Percentiles rank a stretch among this genome's conserved stretches.
Conservation (phyloP, 2,329 filamentous ascomycete genomes). For the Fusarium marasasianum region DNA sequence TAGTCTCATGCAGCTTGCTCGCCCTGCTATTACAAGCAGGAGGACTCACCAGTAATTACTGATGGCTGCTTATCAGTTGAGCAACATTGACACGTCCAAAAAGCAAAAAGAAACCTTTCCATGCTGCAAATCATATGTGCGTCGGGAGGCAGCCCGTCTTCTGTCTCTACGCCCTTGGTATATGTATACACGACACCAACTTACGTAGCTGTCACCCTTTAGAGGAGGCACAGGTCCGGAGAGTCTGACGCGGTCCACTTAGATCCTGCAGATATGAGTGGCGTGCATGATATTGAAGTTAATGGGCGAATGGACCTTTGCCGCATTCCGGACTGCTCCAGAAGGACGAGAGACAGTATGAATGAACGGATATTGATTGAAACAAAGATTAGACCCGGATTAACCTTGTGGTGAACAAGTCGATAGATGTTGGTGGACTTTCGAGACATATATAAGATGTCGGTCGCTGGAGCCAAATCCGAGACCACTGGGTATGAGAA, state of each 20-base stretch:
- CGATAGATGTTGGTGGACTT: too few species aligned
- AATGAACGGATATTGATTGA: too few species aligned
- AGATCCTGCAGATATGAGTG: background rate
- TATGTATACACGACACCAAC: slow-evolving; percentile 6
- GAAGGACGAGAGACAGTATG: too few species aligned
- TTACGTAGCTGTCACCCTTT: background rate
- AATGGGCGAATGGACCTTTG: background rate
- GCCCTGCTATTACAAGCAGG: too few species aligned
- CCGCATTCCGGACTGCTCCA: background rate
- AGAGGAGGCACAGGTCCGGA: too few species aligned
- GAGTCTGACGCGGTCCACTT: background rate
- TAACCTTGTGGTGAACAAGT: rapidly evolving
- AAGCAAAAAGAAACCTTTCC: rapidly evolving
- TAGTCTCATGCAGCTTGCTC: background rate
- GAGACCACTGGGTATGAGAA: too few species aligned
- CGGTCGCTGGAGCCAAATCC: too few species aligned
- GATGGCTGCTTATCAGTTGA: background rate
- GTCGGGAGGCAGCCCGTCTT: background rate
- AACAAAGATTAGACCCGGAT: rapidly evolving
- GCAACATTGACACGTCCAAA: rapidly evolving
- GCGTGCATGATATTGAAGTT: background rate
- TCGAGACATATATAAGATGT: background rate
- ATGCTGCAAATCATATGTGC: background rate
- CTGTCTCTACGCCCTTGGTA: background rate
- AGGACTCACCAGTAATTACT: rapidly evolving